Conservation (phyloP, 441 rosid genomes). For the Gossypium lobatum region DNA sequence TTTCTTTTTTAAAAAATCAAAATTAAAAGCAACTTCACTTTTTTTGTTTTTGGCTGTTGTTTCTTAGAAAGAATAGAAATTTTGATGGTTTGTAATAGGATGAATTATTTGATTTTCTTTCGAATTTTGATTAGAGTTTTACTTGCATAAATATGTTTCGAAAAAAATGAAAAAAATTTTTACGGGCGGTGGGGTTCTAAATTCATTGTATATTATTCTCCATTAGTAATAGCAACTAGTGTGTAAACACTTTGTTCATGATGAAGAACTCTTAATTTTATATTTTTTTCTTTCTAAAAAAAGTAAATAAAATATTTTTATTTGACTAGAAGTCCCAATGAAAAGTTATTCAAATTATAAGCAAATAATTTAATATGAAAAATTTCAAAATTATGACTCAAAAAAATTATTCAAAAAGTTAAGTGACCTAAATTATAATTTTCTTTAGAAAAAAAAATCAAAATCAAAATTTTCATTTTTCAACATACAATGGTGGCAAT, state of each 20-base stretch:
- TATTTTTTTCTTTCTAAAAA: background rate
- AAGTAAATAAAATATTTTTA: background rate
- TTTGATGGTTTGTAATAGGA: background rate
- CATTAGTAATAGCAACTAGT: background rate
- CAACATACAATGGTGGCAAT: no score
- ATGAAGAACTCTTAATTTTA: background rate
- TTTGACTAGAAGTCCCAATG: no score
- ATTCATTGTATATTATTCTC: background rate
- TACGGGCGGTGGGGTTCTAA: background rate
- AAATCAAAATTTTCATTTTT: no score
- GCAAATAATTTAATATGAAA: no score
- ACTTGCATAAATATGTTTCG: background rate
- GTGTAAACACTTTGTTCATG: background rate
- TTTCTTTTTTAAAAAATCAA: background rate
- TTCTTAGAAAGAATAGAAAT: background rate
- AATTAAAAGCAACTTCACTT: background rate
- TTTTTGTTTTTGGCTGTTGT: background rate
- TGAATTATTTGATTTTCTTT: background rate
- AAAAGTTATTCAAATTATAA: no score
- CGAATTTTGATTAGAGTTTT: background rate
- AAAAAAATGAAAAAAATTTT: background rate
- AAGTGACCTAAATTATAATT: no score
- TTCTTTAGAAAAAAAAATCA: no score
- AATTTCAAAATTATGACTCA: no score
- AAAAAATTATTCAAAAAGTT: no score